Evolutionary conservation across 306 rosid species (phyloP).

Genomic region (Cucumis hystrix): DNA sequence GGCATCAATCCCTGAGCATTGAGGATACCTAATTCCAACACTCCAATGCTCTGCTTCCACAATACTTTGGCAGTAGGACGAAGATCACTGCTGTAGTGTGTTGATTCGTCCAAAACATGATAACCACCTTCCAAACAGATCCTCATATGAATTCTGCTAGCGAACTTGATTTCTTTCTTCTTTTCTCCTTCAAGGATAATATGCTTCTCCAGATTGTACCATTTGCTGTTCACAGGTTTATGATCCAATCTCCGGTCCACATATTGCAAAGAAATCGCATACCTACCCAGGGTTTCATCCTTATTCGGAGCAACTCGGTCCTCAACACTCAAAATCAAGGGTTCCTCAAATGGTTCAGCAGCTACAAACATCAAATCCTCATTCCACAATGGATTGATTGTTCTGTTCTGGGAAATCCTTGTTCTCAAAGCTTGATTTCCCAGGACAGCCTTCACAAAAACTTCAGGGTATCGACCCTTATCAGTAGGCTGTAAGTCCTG

Average conservation of each 20-base stretch:
- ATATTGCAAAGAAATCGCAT: conserved; percentile 44
- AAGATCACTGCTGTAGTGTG: conserved; percentile 96
- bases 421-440: conserved; percentile 78
- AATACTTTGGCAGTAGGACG: conserved; percentile 81
- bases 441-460: conserved; percentile 63
- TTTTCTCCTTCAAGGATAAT: conserved; percentile 73
- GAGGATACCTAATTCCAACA: conserved; percentile 78
- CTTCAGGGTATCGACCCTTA: conserved; percentile 80
- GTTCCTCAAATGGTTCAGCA: conserved; percentile 86
- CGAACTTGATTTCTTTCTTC: conserved; percentile 82
- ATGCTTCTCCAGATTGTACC: conserved; percentile 67
- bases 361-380: conserved; percentile 97
- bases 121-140: conserved; percentile 91
- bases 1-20: conserved; percentile 93
- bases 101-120: conserved; percentile 90
- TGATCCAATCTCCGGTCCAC: conserved; percentile 68
- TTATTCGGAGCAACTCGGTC: conserved; percentile 83
- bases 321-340: conserved; percentile 69
- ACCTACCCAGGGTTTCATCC: conserved; percentile 67
- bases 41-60: conserved; percentile 84
- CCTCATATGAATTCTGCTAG: conserved; percentile 88
- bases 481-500: conserved; percentile 70
- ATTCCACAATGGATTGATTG: conserved; percentile 91
- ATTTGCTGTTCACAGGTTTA: conserved; percentile 66
- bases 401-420: conserved; percentile 56